phyloP scores from a whole-genome alignment of 176 grass and related monocot genomes.

The barley (Hordeum vulgare) region MorexV3_pseudomolecules_assembly NC_058519.1:657925953-657926452 shows the following conservation, averaged over 20 bases:
- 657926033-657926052: conserved; percentile 8
- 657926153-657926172: conserved; percentile 86
- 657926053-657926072: background rate
- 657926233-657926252: conserved; percentile 63
- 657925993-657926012: background rate
- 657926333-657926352: conserved; percentile 48
- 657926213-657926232: conserved; percentile 87
- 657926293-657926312: conserved; percentile 6
- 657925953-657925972: conserved; percentile 82
- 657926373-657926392: conserved; percentile 43
- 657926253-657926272: conserved; percentile 52
- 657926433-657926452: conserved; percentile 56
- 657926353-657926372: conserved; percentile 41
- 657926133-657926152: conserved; percentile 31
- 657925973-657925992: conserved; percentile 52
- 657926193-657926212: conserved; percentile 96
- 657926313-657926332: conserved; percentile 52
- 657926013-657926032: background rate
- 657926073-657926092: background rate
- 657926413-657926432: conserved; percentile 35
- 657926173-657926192: conserved; percentile 71
- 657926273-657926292: background rate
- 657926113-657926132: background rate
- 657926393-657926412: conserved; percentile 69
- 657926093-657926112: background rate